Evolutionary conservation across 1,284 basidiomycete genomes (phyloP).

Genomic region (Termitomyces sp.): DNA sequence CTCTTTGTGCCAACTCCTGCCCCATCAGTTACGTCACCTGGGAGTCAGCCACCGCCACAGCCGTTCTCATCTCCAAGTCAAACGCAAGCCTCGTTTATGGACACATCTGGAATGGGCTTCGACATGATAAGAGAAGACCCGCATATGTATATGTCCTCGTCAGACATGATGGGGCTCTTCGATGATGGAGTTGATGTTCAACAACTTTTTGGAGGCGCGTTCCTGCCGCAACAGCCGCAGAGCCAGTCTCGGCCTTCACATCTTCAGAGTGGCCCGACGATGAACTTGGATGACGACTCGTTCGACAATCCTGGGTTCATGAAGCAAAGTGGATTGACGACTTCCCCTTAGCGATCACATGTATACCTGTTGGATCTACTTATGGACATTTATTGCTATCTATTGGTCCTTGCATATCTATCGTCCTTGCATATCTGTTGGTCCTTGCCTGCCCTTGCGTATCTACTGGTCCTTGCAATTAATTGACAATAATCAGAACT

Average conservation of each 20-base stretch:
- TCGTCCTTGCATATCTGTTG: no score
- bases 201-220: constrained; percentile 32
- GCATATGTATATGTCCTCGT: constrained; percentile 39
- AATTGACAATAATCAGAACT: background rate
- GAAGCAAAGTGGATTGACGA: constrained; percentile 33
- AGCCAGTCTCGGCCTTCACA: constrained; percentile 10
- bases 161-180: constrained; percentile 43
- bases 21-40: constrained; percentile 6
- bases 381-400: constrained; percentile 9
- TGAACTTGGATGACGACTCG: constrained; percentile 9
- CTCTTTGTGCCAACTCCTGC: constrained; percentile 12
- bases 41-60: constrained; percentile 11
- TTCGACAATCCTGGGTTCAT: constrained; percentile 27
- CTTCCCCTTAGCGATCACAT: constrained; percentile 31
- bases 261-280: constrained; percentile 4
- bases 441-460: no score
- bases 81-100: constrained; percentile 27
- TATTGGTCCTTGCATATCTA: constrained; percentile 3
- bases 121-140: constrained; percentile 35
- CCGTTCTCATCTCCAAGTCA: constrained; percentile 13
- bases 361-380: background rate
- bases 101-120: constrained; percentile 28
- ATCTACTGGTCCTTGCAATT: constrained; percentile 1
- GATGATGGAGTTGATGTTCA: constrained; percentile 35
- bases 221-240: constrained; percentile 18